A percentile compares a stretch with the other conserved stretches of the same genome.
These are phyloP conservation scores for Geranium incanum DNA, from an alignment of 441 rosid species.

Conservation along the genomic window DNA sequence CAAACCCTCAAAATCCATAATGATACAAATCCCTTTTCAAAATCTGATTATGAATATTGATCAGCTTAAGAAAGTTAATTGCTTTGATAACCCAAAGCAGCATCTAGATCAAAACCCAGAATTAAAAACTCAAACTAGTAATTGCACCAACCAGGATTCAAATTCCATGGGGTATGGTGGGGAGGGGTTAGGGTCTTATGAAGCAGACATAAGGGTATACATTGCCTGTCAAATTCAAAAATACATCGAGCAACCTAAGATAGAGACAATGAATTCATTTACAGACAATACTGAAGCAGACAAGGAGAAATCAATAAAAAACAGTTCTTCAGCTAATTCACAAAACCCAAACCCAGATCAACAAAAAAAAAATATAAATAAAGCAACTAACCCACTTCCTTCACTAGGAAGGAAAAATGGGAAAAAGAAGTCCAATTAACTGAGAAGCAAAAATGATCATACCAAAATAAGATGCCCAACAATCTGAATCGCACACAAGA, in stretches of 20 bases:
- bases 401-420: not conserved
- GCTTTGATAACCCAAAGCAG: constrained; percentile 7
- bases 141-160: not conserved
- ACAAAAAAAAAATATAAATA: not conserved
- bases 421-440: not conserved
- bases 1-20: not conserved
- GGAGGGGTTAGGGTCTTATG: no score
- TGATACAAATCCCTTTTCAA: not conserved
- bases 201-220: not conserved
- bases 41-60: not conserved
- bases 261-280: not conserved
- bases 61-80: not conserved
- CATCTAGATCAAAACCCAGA: not conserved
- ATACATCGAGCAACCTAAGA: not conserved
- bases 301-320: constrained; percentile 5
- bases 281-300: constrained; percentile 1
- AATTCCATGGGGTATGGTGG: not conserved
- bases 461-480: not conserved
- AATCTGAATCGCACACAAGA: not conserved
- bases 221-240: not conserved
- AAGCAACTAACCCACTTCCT: constrained; percentile 5
- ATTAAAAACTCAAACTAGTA: not conserved
- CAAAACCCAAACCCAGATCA: constrained; percentile 8
- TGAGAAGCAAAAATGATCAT: not conserved
- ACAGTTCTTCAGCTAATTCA: not conserved